Percentiles rank a stretch among this genome's conserved stretches.
phyloP scores from a whole-genome alignment of 179 eudicot genomes.

The Corrigiola litoralis region DNA sequence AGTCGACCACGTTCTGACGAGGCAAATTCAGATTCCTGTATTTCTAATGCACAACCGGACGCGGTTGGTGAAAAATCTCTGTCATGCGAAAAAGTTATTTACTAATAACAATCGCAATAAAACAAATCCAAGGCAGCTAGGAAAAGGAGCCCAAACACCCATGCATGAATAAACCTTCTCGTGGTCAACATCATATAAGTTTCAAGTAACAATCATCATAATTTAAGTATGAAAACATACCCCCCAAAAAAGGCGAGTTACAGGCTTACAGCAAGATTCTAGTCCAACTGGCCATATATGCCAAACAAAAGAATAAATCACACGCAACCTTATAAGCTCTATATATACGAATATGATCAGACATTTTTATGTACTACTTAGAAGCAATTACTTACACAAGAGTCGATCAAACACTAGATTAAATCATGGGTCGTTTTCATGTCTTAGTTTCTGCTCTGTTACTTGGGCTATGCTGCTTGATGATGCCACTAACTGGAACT shows the following conservation, averaged over 20 bases:
- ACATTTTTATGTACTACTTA: background rate
- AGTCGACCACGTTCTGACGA: background rate
- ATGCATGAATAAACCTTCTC: background rate
- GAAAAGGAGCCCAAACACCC: background rate
- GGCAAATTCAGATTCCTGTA: background rate
- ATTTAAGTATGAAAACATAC: background rate
- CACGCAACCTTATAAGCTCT: background rate
- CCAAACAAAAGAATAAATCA: background rate
- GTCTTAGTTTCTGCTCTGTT: constrained; percentile 10
- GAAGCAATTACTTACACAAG: background rate
- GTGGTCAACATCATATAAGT: background rate
- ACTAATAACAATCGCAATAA: background rate
- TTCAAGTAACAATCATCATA: background rate
- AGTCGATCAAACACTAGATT: background rate
- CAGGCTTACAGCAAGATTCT: constrained; percentile 15
- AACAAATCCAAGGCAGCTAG: background rate
- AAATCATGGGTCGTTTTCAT: constrained; percentile 11
- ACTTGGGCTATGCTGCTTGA: constrained; percentile 2
- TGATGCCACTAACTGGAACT: background rate
- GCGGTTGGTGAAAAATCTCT: background rate
- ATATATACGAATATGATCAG: background rate
- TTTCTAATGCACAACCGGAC: background rate
- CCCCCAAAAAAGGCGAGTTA: constrained; percentile 1
- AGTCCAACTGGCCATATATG: background rate
- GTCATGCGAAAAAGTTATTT: background rate